A percentile compares a stretch with the other conserved stretches of the same genome.
Evolutionary conservation across 257 asterid species (phyloP).

Genomic region (Solanum tarijense): DNA sequence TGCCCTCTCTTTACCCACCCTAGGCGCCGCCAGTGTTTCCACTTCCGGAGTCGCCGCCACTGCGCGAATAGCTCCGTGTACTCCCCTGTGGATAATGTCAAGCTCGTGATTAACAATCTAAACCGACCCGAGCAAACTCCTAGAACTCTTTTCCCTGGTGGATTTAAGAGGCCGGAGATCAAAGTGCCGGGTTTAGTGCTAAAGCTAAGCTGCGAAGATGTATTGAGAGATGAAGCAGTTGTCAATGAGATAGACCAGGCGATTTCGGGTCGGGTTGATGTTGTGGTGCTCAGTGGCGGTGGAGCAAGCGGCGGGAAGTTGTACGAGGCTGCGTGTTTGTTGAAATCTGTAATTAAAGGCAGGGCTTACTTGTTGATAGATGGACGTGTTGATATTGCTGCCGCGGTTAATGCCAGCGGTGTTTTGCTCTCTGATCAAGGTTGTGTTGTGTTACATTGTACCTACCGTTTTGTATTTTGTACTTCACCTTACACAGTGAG

Average conservation of each 20-base stretch:
- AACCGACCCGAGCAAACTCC: slow-evolving; percentile 31
- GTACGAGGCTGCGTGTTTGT: slow-evolving; percentile 76
- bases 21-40: background rate
- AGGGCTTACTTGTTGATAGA: slow-evolving; percentile 83
- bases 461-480: background rate
- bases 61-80: slow-evolving; percentile 1
- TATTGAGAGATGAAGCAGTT: slow-evolving; percentile 28
- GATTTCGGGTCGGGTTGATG: slow-evolving; percentile 55
- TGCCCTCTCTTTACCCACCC: background rate
- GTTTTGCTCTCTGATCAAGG: slow-evolving; percentile 96
- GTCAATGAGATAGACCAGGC: slow-evolving; percentile 53
- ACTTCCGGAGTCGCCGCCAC: slow-evolving; percentile 1
- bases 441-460: slow-evolving; percentile 1
- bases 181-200: slow-evolving; percentile 64
- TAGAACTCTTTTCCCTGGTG: slow-evolving; percentile 80
- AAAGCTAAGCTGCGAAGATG: slow-evolving; percentile 46
- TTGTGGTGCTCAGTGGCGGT: slow-evolving; percentile 64
- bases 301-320: slow-evolving; percentile 58
- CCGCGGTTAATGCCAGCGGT: slow-evolving; percentile 83
- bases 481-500: background rate
- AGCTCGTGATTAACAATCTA: slow-evolving; percentile 22
- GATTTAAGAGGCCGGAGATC: slow-evolving; percentile 92
- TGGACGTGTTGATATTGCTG: slow-evolving; percentile 82
- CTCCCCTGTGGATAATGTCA: background rate
- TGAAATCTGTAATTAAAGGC: slow-evolving; percentile 65